Conservation (phyloP, 2,329 filamentous ascomycete species). For the Colletotrichum trifolii region DNA sequence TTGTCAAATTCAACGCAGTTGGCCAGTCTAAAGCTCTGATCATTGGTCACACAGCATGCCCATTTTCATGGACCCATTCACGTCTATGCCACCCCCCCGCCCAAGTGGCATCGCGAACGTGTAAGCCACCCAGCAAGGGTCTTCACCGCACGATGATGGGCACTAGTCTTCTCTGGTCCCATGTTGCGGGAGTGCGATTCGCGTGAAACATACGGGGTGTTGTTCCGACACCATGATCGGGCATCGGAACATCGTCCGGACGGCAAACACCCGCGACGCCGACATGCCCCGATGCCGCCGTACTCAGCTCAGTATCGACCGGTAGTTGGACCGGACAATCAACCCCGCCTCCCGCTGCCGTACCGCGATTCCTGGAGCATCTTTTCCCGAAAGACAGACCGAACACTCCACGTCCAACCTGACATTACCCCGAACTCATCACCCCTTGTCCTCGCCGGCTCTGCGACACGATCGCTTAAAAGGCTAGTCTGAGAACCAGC, state of each 20-base stretch:
- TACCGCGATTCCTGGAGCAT: neutral
- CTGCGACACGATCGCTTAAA: constrained; percentile 11
- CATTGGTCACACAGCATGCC: no score
- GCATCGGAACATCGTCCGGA: constrained; percentile 29
- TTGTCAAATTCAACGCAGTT: no score
- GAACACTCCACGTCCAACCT: neutral
- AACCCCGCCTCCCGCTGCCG: neutral
- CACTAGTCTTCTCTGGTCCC: no score
- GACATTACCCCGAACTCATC: neutral
- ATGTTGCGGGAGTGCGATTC: no score
- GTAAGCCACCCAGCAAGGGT: no score
- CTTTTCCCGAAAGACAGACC: constrained; percentile 13
- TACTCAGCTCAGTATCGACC: constrained; percentile 3
- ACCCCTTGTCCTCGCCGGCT: neutral
- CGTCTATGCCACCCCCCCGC: no score
- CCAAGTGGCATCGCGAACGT: no score
- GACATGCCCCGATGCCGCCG: constrained; percentile 2
- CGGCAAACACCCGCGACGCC: constrained; percentile 6
- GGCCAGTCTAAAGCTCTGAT: no score
- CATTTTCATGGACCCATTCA: no score
- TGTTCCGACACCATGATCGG: constrained; percentile 1
- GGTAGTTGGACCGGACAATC: constrained; percentile 18
- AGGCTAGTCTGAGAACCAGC: neutral
- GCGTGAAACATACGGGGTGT: no score
- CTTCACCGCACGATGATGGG: no score